Evolutionary conservation across 1,284 basidiomycete genomes (phyloP).

Genomic region (Marasmius oreades): DNA sequence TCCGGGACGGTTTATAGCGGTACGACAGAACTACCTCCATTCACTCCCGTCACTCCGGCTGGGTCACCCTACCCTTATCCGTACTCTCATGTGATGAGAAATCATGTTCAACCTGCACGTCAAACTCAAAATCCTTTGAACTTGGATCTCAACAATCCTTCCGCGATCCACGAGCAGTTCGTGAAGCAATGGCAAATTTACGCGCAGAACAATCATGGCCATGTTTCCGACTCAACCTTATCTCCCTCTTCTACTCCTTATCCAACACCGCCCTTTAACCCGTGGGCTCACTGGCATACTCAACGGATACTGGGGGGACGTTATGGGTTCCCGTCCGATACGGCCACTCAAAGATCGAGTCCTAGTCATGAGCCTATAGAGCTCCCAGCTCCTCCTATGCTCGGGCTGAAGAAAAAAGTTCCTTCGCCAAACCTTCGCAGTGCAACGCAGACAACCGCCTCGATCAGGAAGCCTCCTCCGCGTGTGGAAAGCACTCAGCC

Average conservation of each 20-base stretch:
- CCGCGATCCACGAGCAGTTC: slow-evolving; percentile 61
- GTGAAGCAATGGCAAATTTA: slow-evolving; percentile 73
- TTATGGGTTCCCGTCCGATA: slow-evolving; percentile 18
- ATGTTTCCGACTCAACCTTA: slow-evolving; percentile 65
- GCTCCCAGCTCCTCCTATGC: slow-evolving; percentile 43
- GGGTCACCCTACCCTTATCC: slow-evolving; percentile 77
- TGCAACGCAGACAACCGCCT: slow-evolving; percentile 21
- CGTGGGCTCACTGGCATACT: slow-evolving; percentile 63
- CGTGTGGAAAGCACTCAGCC: slow-evolving; percentile 79
- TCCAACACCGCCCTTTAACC: slow-evolving; percentile 47
- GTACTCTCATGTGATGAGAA: slow-evolving; percentile 65
- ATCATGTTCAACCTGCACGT: slow-evolving; percentile 32
- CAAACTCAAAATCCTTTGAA: slow-evolving; percentile 39
- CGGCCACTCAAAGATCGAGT: slow-evolving; percentile 65
- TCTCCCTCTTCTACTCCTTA: slow-evolving; percentile 71
- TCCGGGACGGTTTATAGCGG: slow-evolving; percentile 31
- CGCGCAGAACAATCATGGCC: slow-evolving; percentile 64
- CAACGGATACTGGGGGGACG: slow-evolving; percentile 39
- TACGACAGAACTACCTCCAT: slow-evolving; percentile 32
- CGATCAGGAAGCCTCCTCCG: slow-evolving; percentile 53
- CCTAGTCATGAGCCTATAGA: slow-evolving; percentile 70
- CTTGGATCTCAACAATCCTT: slow-evolving; percentile 47
- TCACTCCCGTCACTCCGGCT: slow-evolving; percentile 47
- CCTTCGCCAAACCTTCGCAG: slow-evolving; percentile 11
- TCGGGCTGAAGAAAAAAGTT: slow-evolving; percentile 32